These are phyloP conservation scores for Apiospora kogelbergensis DNA, from an alignment of 2,329 filamentous ascomycete genomes.

Conservation along the genomic window DNA sequence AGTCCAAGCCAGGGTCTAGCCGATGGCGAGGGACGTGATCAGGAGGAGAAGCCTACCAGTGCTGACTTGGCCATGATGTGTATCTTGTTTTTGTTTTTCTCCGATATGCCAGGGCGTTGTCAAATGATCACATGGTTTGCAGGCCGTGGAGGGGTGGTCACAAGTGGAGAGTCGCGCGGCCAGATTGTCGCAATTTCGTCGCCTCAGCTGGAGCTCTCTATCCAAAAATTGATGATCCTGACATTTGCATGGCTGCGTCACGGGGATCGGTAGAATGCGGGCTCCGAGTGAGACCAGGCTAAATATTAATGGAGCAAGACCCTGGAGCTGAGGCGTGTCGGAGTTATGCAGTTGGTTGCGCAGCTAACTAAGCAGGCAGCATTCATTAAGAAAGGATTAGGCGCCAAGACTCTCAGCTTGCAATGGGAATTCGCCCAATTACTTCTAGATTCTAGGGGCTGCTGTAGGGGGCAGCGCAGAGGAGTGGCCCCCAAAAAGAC, in stretches of 20 bases:
- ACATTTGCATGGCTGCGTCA: slow-evolving; percentile 4
- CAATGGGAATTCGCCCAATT: too few relatives aligned
- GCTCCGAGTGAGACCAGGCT: background rate
- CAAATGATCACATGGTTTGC: slow-evolving; percentile 5
- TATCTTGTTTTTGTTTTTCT: background rate
- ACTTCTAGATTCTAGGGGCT: too few relatives aligned
- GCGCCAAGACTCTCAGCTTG: too few relatives aligned
- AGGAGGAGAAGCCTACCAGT: slow-evolving; percentile 7
- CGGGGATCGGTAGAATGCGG: background rate
- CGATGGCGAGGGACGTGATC: background rate
- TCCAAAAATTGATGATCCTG: slow-evolving; percentile 7
- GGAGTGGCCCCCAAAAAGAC: background rate
- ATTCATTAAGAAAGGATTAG: too few relatives aligned
- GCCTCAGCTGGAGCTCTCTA: background rate
- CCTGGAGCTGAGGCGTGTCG: background rate
- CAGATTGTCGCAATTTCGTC: background rate
- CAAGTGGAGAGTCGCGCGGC: background rate
- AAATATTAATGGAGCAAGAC: background rate
- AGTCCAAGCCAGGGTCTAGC: background rate
- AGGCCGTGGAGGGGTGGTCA: background rate
- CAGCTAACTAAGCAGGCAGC: too few relatives aligned
- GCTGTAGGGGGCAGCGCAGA: background rate
- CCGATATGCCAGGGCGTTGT: background rate
- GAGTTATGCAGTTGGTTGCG: background rate
- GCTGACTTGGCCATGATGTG: slow-evolving; percentile 15